Evolutionary conservation across 169 alveolate genomes (phyloP).

Genomic region (Plasmodium vivax): DNA sequence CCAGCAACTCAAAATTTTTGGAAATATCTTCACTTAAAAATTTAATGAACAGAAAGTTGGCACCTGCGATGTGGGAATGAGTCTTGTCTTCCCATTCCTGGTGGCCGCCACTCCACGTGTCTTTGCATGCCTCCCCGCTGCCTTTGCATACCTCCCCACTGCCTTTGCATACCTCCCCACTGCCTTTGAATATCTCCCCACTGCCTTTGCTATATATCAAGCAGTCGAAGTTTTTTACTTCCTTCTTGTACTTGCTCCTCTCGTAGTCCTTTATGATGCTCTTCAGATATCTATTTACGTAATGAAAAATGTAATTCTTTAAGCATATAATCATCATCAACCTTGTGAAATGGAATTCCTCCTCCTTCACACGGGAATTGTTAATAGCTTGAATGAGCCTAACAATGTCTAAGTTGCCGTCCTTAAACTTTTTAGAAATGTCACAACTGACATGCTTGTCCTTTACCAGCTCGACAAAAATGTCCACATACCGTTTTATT

Average conservation of each 20-base stretch:
- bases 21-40: constrained; percentile 52
- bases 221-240: constrained; percentile 27
- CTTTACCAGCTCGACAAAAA: constrained; percentile 42
- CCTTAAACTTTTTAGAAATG: constrained; percentile 17
- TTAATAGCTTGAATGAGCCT: constrained; percentile 58
- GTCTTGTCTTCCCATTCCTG: neutral
- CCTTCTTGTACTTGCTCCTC: constrained; percentile 45
- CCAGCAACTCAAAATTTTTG: constrained; percentile 16
- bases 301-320: constrained; percentile 36
- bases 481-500: constrained; percentile 46
- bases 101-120: neutral
- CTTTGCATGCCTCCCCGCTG: neutral
- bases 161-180: neutral
- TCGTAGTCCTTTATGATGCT: constrained; percentile 21
- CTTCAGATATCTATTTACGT: constrained; percentile 35
- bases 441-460: constrained; percentile 39
- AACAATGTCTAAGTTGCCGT: constrained; percentile 23
- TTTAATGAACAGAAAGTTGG: neutral
- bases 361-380: constrained; percentile 23
- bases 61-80: neutral
- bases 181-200: neutral
- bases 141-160: neutral
- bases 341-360: constrained; percentile 48
- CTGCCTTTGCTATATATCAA: constrained; percentile 55
- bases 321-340: constrained; percentile 70